A percentile compares a stretch with the other conserved stretches of the same genome.
phyloP scores from a whole-genome alignment of 139 green algal species.

The Zygnema circumcarinatum region DNA sequence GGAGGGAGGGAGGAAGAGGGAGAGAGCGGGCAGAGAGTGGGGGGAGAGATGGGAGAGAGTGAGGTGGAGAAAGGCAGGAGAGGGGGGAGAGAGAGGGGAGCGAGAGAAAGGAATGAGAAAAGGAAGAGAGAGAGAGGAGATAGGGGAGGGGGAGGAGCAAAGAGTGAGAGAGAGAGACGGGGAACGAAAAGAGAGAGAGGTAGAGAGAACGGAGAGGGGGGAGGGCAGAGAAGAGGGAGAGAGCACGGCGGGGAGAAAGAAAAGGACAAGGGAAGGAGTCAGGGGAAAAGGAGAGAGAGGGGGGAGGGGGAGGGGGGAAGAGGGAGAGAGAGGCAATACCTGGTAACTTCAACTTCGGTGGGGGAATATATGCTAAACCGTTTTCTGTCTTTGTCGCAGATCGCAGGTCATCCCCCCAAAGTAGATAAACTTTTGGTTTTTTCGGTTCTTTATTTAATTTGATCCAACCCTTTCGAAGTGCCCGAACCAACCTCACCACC shows the following conservation, averaged over 20 bases:
- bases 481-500: conserved; percentile 85
- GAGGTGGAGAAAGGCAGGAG: too few relatives aligned
- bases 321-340: conserved; percentile 5
- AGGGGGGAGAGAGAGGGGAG: too few relatives aligned
- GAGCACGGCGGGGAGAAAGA: too few relatives aligned
- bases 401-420: conserved; percentile 89
- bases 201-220: too few relatives aligned
- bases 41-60: too few relatives aligned
- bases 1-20: background rate
- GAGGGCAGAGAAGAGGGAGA: too few relatives aligned
- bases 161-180: too few relatives aligned
- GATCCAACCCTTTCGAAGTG: conserved; percentile 92
- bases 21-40: background rate
- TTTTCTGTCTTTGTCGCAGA: conserved; percentile 69
- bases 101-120: background rate
- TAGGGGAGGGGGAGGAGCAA: background rate
- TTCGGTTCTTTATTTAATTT: conserved; percentile 66
- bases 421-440: conserved; percentile 77
- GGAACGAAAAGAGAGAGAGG: too few relatives aligned
- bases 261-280: too few relatives aligned
- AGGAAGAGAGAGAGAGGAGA: background rate
- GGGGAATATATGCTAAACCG: conserved; percentile 89
- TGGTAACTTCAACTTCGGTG: conserved; percentile 88
- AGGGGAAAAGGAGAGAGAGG: background rate
- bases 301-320: background rate